Percentiles rank a stretch among this genome's conserved stretches.
phyloP scores from a whole-genome alignment of 495 filamentous ascomycete genomes.

The Schizothecium vesticola region DNA sequence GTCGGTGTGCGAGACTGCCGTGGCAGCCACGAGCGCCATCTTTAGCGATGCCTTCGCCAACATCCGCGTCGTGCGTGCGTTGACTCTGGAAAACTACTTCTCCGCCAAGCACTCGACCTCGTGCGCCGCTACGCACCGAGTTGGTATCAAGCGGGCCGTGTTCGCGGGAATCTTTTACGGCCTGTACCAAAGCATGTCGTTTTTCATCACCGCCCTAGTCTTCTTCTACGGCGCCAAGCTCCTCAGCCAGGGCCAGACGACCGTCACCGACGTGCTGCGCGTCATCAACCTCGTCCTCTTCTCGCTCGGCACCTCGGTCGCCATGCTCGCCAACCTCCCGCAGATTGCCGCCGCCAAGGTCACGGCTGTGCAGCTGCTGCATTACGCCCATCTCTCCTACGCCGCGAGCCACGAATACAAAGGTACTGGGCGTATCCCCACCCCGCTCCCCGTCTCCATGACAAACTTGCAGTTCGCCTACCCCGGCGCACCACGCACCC shows the following conservation, averaged over 20 bases:
- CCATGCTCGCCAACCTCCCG: constrained; percentile 67
- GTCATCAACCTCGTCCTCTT: constrained; percentile 82
- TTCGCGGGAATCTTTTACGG: constrained; percentile 73
- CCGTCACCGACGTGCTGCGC: constrained; percentile 56
- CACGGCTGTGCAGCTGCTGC: constrained; percentile 67
- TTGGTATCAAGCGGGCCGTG: constrained; percentile 54
- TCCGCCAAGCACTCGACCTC: constrained; percentile 56
- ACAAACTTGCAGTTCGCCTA: constrained; percentile 62
- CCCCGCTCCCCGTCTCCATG: constrained; percentile 58
- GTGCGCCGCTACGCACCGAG: constrained; percentile 41
- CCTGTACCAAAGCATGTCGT: constrained; percentile 60
- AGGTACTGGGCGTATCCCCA: constrained; percentile 37
- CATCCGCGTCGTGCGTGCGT: constrained; percentile 70
- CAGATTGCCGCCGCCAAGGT: constrained; percentile 70
- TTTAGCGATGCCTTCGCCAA: constrained; percentile 77
- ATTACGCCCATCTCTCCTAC: constrained; percentile 53
- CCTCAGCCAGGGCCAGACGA: constrained; percentile 39
- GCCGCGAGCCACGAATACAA: constrained; percentile 59
- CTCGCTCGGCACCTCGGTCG: constrained; percentile 64
- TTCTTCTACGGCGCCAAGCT: constrained; percentile 77
- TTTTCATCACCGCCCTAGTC: constrained; percentile 72
- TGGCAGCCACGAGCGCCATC: constrained; percentile 49
- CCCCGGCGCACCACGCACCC: constrained; percentile 47
- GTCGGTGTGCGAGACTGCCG: constrained; percentile 54
- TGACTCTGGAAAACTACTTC: constrained; percentile 75